phyloP scores from a whole-genome alignment of 345 rosid species.

The Linum usitatissimum region DNA sequence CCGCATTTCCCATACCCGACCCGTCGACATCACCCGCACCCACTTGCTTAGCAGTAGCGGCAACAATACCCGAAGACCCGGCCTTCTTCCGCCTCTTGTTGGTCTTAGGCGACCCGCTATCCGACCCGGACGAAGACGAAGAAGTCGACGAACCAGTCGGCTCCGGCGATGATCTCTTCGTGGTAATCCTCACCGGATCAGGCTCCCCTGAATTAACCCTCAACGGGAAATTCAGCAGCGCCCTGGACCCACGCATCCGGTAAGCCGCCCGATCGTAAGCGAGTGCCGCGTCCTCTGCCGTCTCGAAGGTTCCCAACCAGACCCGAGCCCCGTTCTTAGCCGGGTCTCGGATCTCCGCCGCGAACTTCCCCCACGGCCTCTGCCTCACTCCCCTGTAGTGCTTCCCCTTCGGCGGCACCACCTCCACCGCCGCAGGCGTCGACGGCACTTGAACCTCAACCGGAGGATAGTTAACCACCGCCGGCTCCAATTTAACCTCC shows the following conservation, averaged over 20 bases:
- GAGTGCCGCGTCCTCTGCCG: conserved; percentile 95
- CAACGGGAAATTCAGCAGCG: conserved; percentile 77
- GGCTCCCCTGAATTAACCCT: conserved; percentile 94
- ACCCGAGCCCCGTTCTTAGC: conserved; percentile 97
- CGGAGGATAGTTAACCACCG: conserved; percentile 7
- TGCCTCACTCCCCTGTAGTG: conserved; percentile 94
- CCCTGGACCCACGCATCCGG: conserved; percentile 93
- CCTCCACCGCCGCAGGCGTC: conserved; percentile 14
- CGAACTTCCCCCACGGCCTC: conserved; percentile 99
- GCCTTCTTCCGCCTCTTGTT: conserved; percentile 33
- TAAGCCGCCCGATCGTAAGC: conserved; percentile 94
- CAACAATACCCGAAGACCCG: background rate
- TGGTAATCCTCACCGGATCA: conserved; percentile 78
- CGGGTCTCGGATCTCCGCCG: conserved; percentile 97
- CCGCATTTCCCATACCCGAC: background rate
- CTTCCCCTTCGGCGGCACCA: conserved; percentile 43
- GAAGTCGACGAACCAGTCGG: conserved; percentile 13
- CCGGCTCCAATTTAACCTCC: conserved; percentile 32
- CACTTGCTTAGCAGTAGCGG: background rate
- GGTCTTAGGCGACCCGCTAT: conserved; percentile 37
- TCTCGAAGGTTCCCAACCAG: conserved; percentile 96
- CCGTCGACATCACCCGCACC: background rate
- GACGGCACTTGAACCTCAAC: background rate
- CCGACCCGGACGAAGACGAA: conserved; percentile 35
- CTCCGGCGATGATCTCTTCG: conserved; percentile 62